These are phyloP conservation scores for Imleria badia DNA, from an alignment of 768 basidiomycete species.

Conservation along the genomic window DNA sequence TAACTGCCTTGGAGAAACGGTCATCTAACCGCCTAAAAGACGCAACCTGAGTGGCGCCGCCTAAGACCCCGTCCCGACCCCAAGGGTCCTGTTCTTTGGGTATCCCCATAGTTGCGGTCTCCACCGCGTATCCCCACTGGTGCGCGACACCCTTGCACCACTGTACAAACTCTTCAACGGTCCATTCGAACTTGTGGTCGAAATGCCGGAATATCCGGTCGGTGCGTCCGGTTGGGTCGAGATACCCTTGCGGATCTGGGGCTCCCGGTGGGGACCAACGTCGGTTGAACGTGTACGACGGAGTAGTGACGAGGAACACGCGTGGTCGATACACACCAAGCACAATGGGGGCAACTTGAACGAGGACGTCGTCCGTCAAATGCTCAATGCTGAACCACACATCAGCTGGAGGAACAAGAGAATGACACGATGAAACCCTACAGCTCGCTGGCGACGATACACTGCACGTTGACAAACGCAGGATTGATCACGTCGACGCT, in stretches of 20 bases:
- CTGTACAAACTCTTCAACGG: conserved; percentile 61
- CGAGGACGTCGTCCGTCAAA: conserved; percentile 55
- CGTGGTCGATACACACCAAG: conserved; percentile 78
- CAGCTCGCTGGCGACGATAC: conserved; percentile 82
- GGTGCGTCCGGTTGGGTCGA: conserved; percentile 77
- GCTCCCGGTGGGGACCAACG: conserved; percentile 62
- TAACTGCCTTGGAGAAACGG: conserved; percentile 29
- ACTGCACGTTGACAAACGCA: conserved; percentile 61
- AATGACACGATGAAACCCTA: conserved; percentile 37
- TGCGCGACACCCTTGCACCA: conserved; percentile 60
- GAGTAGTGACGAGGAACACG: conserved; percentile 77
- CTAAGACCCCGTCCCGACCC: conserved; percentile 63
- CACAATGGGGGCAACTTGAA: conserved; percentile 64
- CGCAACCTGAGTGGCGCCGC: conserved; percentile 69
- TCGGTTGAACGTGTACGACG: conserved; percentile 80
- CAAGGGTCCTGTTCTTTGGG: conserved; percentile 63
- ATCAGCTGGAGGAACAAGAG: conserved; percentile 3
- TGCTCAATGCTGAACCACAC: conserved; percentile 69
- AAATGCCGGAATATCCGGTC: conserved; percentile 72
- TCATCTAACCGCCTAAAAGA: conserved; percentile 53
- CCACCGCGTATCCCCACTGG: conserved; percentile 73
- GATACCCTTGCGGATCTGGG: conserved; percentile 48
- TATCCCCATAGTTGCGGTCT: conserved; percentile 57
- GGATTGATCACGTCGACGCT: conserved; percentile 67
- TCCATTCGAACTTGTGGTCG: conserved; percentile 94